Base-by-base conservation (phyloP, 208 protist genomes). In the Wallacemonas collosoma region DNA sequence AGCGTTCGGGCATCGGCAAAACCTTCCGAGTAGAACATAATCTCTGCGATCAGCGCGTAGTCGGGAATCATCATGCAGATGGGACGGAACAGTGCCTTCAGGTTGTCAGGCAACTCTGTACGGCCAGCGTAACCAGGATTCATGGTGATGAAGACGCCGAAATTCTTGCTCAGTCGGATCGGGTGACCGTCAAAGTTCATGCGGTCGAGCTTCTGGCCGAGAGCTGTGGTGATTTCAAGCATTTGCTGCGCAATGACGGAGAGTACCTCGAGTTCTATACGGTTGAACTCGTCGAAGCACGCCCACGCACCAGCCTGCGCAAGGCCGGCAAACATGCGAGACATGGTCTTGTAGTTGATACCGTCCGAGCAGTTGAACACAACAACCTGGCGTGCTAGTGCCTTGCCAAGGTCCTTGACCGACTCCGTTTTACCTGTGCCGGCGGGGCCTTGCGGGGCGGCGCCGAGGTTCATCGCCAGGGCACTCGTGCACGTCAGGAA, bases 261-360 rank as follows among this genome's bases (percentile, higher is more conserved):
- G 12, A 99, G 89, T 72, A 99, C 98, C 84, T 99, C 97, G 14
- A 98, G 83, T 76, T 97, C 93, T 63, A 99, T 98, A 72, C 98
- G 89, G 79, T 99, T 99, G 88, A 99, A 99, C 85, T 99, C 98
- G 72, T 99, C 98, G 73, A 99, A 99, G 82, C 97, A 99, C 26
- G 95, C 95, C 95, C 95, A 99, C 70, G 95, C 93, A 68, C 96
- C 95, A 26, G 96, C 93, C 73, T 98, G 95, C 7, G 96, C 95
- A 9, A 99, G 81, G 12, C 97, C 97, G 57, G 97, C 96, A 82
- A 98, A 99, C 91, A 98, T 98, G 72, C 96, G 93, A 48, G 94
- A 97, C 93, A 98, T 97, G 39, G 93, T 98, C 75, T 92, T 95
- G 88, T 98, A 98, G 82, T 98, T 97, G 73, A 98, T 98, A 76